phyloP scores from a whole-genome alignment of 257 asterid genomes.

The Solanum neorickii region DNA sequence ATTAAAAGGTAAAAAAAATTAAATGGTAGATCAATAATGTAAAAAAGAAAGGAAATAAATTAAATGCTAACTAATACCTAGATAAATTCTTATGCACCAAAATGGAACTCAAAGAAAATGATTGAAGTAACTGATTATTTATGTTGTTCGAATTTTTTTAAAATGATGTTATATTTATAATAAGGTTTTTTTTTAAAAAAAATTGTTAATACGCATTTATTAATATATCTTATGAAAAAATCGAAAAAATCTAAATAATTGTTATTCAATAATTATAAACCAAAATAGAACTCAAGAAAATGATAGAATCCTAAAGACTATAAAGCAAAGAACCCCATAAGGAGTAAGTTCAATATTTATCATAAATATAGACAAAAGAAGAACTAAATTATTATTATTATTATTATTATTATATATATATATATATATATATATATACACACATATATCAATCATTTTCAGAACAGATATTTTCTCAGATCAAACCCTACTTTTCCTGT shows the following conservation, averaged over 20 bases:
- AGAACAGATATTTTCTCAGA: slow-evolving; percentile 11
- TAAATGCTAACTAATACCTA: not conserved
- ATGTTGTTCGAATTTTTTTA: not conserved
- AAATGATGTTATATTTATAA: not conserved
- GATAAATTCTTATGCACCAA: not conserved
- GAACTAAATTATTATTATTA: not conserved
- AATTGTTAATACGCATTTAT: no score
- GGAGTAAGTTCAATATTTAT: slow-evolving; percentile 8
- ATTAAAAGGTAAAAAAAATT: not conserved
- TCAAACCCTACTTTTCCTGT: slow-evolving; percentile 13
- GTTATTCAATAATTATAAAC: not conserved
- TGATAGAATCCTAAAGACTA: not conserved
- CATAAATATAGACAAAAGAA: not conserved
- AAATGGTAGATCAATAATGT: not conserved
- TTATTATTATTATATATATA: not conserved
- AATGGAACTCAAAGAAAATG: not conserved
- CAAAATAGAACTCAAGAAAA: not conserved
- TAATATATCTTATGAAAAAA: no score
- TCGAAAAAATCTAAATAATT: no score
- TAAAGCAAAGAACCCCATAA: not conserved
- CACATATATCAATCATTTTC: slow-evolving; percentile 35
- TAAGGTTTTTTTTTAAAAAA: not conserved
- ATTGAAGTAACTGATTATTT: not conserved
- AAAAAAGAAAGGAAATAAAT: not conserved
- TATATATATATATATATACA: no score